A percentile compares a stretch with the other conserved stretches of the same genome.
Conservation (phyloP, 345 rosid species). For the Salix koriyanagi region DNA sequence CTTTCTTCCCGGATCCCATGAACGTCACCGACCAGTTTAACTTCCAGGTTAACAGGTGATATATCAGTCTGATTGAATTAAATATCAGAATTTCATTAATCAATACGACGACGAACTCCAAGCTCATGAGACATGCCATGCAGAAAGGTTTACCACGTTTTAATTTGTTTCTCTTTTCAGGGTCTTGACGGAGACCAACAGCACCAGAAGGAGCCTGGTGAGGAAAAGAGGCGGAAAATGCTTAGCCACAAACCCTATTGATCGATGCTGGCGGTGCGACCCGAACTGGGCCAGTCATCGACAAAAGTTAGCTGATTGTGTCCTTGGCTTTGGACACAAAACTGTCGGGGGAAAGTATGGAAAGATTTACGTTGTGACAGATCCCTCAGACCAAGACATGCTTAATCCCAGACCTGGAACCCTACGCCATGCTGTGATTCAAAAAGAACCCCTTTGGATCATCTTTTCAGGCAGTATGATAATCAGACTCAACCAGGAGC, state of each 20-base stretch:
- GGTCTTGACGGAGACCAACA: conserved; percentile 26
- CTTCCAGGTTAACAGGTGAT: conserved; percentile 37
- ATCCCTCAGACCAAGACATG: conserved; percentile 53
- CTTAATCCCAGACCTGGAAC: conserved; percentile 68
- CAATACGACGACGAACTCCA: too few relatives aligned
- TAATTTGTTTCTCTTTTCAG: conserved; percentile 7
- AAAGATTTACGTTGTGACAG: conserved; percentile 51
- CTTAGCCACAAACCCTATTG: conserved; percentile 73
- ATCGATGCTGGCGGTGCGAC: conserved; percentile 81
- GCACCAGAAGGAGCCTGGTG: conserved; percentile 45
- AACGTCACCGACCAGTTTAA: conserved; percentile 44
- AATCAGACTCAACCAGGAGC: conserved; percentile 61
- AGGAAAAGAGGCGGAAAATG: conserved; percentile 28
- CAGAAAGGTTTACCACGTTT: too few relatives aligned
- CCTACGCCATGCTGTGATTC: conserved; percentile 63
- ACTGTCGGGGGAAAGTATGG: conserved; percentile 66
- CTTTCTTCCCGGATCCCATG: conserved; percentile 53
- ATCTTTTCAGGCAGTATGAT: conserved; percentile 53
- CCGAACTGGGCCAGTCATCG: conserved; percentile 55
- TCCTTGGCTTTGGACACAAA: conserved; percentile 58
- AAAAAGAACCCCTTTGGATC: conserved; percentile 72
- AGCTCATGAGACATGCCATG: neutral
- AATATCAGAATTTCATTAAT: neutral
- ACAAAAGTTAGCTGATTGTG: conserved; percentile 51
- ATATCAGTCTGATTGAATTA: neutral